These are phyloP conservation scores for Cystobasidium pallidum DNA, from an alignment of 1,284 basidiomycete genomes.

Conservation along the genomic window DNA sequence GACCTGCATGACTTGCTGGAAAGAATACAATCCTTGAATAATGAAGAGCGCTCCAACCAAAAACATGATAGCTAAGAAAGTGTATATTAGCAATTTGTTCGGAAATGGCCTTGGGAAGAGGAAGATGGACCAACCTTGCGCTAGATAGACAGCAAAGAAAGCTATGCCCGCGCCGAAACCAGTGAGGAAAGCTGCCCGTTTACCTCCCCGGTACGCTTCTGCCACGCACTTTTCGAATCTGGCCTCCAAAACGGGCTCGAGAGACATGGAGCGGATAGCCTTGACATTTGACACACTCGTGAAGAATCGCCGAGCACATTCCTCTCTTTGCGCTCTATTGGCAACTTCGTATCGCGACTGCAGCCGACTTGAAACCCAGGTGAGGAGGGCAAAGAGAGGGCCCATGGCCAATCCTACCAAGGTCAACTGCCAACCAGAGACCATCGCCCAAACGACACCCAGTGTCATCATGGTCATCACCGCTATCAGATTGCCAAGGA, in stretches of 20 bases:
- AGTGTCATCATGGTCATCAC: slow-evolving; percentile 78
- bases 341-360: slow-evolving; percentile 72
- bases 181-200: slow-evolving; percentile 76
- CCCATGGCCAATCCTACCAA: slow-evolving; percentile 84
- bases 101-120: background rate
- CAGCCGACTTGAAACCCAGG: slow-evolving; percentile 72
- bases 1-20: slow-evolving; percentile 83
- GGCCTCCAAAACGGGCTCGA: slow-evolving; percentile 72
- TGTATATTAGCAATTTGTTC: background rate
- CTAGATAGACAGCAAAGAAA: slow-evolving; percentile 80
- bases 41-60: slow-evolving; percentile 85
- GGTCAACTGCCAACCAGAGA: slow-evolving; percentile 87
- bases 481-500: slow-evolving; percentile 73
- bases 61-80: slow-evolving; percentile 72
- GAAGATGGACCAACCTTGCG: slow-evolving; percentile 63
- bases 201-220: slow-evolving; percentile 69
- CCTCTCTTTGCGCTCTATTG: slow-evolving; percentile 83
- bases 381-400: slow-evolving; percentile 76
- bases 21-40: slow-evolving; percentile 76
- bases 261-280: slow-evolving; percentile 85
- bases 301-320: slow-evolving; percentile 82
- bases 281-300: slow-evolving; percentile 83
- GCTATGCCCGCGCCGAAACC: slow-evolving; percentile 81
- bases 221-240: slow-evolving; percentile 70
- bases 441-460: slow-evolving; percentile 85